Evolutionary conservation across 2,329 filamentous ascomycete genomes (phyloP).

Genomic region (Pestalotiopsis sp.): DNA sequence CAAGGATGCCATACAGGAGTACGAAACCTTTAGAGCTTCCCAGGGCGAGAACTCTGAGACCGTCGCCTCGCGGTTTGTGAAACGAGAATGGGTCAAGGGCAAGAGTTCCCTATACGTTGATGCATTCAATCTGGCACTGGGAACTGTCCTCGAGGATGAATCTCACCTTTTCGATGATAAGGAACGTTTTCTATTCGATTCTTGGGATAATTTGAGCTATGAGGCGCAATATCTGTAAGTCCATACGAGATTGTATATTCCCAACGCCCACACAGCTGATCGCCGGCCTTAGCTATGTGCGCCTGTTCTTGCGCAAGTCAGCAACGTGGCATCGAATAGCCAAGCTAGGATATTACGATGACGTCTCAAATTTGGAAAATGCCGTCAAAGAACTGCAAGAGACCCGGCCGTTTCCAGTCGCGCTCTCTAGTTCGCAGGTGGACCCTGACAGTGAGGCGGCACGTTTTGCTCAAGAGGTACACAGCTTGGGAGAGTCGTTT

Average conservation of each 20-base stretch:
- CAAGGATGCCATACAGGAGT: constrained; percentile 75
- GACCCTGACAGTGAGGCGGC: constrained; percentile 22
- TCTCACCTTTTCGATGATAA: constrained; percentile 81
- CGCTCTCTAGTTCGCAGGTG: constrained; percentile 17
- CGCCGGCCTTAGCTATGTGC: constrained; percentile 69
- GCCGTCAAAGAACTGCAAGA: constrained; percentile 70
- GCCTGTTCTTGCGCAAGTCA: constrained; percentile 89
- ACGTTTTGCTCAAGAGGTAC: constrained; percentile 42
- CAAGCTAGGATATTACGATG: constrained; percentile 77
- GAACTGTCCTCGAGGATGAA: constrained; percentile 89
- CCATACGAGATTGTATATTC: constrained; percentile 14
- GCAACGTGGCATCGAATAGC: constrained; percentile 86
- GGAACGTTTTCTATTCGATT: constrained; percentile 75
- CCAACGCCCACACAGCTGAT: neutral
- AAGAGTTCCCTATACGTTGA: constrained; percentile 94
- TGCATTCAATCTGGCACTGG: constrained; percentile 90
- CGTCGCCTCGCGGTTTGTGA: constrained; percentile 52
- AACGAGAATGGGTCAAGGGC: constrained; percentile 69
- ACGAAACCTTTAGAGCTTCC: constrained; percentile 70
- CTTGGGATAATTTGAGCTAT: constrained; percentile 76
- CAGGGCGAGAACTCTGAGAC: constrained; percentile 50
- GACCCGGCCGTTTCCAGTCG: constrained; percentile 54
- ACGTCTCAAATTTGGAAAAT: constrained; percentile 73
- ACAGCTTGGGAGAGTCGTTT: constrained; percentile 60
- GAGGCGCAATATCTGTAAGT: constrained; percentile 88